Base-by-base conservation (phyloP, 106 monocot species). In the Phalaenopsis aphrodite region DNA sequence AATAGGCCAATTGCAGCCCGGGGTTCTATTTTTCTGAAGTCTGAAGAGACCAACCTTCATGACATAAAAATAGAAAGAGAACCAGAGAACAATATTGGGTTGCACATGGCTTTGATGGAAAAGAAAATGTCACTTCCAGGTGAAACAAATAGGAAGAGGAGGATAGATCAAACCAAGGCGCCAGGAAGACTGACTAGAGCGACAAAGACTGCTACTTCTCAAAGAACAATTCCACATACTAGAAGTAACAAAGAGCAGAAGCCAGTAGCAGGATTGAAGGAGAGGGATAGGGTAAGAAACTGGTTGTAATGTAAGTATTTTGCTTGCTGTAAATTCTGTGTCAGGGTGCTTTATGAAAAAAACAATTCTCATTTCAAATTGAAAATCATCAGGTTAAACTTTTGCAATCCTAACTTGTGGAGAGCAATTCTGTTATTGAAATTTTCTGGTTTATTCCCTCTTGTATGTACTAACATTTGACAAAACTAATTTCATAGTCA, bases 61-160 rank as follows among this genome's bases (percentile, higher is more conserved):
- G 87, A 93, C 64, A 79, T 86, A 23, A 95, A 93, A 41, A 80
- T 88, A 46, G 87, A 87, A 81, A 82, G 93, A 78, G 87, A 82
- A n/a, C 42, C 43, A 6, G 95, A 89, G 82, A 89, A 92, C 82
- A 42, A 23, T 15, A 8, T 75, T 24, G 42, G 23, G 9, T 41
- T 36, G 18, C 69, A 76, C 4, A 75, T 78, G 61, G 24, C 64
- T 16, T 61, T 48, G 5, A 21, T 43, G 15, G 91, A 85, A 80
- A 95, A 86, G 81, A 92, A 84, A 78, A 78, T 78, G 5, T 24
- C 8, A 18, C 19, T 55, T 69, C 47, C 79, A 42, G 66, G 43
- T 72, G 87, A 87, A 77, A 49, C 55, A 30, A 80, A 49, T 17
- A 88, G 77, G 66, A 41, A 10, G 4, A 82, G 83, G 81, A 92